These are phyloP conservation scores for Astrephomene gubernaculifera DNA, from an alignment of 139 green algal species.

Conservation along the genomic window DNA sequence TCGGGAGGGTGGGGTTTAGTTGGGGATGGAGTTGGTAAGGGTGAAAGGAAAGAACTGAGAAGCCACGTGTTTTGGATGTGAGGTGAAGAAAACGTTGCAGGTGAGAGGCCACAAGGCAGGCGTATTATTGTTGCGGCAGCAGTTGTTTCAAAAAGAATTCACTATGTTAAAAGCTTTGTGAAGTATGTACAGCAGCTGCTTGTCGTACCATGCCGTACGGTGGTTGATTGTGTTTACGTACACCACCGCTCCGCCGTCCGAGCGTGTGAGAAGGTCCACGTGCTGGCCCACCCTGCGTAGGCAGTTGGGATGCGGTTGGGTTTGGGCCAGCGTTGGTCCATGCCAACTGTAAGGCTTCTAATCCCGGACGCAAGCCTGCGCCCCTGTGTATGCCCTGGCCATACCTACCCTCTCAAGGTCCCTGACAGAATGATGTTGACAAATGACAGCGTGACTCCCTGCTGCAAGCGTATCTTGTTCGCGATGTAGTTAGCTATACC, in stretches of 20 bases:
- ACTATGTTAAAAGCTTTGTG: neutral
- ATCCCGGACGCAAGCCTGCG: neutral
- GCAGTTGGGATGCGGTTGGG: neutral
- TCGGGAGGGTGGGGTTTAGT: neutral
- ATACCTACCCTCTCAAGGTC: neutral
- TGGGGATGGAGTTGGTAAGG: neutral
- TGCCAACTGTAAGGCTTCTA: neutral
- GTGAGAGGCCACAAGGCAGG: neutral
- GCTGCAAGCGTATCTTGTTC: neutral
- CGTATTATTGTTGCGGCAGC: neutral
- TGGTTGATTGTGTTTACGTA: conserved; percentile 29
- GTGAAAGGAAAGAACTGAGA: neutral
- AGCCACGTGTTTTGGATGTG: neutral
- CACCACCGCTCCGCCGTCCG: conserved; percentile 22
- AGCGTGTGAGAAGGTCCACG: conserved; percentile 17
- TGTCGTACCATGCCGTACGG: neutral
- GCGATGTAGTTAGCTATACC: conserved; percentile 10
- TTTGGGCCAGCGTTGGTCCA: neutral
- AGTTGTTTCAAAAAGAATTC: neutral
- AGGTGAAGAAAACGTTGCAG: neutral
- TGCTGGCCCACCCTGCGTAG: conserved; percentile 13
- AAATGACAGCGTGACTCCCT: neutral
- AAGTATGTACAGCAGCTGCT: neutral
- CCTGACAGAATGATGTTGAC: conserved; percentile 16
- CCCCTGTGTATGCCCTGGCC: neutral